A percentile compares a stretch with the other conserved stretches of the same genome.
phyloP scores from a whole-genome alignment of 1,284 basidiomycete genomes.

The Apiotrichum sp. region DNA sequence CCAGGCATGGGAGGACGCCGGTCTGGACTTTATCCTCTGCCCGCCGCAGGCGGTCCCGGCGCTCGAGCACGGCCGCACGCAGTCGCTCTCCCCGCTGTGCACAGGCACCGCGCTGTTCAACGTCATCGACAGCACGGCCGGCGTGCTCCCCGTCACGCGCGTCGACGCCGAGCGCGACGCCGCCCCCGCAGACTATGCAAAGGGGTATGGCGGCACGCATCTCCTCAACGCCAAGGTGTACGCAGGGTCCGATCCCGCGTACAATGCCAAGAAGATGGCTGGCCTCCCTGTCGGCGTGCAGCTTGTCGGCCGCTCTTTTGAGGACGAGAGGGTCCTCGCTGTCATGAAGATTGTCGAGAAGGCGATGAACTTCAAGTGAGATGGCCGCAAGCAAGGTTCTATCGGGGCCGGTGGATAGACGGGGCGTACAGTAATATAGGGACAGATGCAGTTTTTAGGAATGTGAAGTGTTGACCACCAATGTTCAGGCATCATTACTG shows the following conservation, averaged over 20 bases:
- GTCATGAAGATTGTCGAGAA: conserved; percentile 70
- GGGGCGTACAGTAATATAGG: too few relatives aligned
- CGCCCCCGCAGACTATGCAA: conserved; percentile 55
- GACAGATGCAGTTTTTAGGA: too few relatives aligned
- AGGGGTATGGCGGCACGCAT: conserved; percentile 48
- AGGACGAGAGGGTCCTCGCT: conserved; percentile 77
- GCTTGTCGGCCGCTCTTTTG: conserved; percentile 67
- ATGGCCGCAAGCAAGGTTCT: too few relatives aligned
- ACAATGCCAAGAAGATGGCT: conserved; percentile 64
- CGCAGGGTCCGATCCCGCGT: conserved; percentile 50
- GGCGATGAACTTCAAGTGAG: conserved; percentile 2
- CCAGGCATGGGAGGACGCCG: conserved; percentile 64
- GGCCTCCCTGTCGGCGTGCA: conserved; percentile 81
- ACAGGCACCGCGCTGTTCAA: conserved; percentile 54
- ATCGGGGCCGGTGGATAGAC: too few relatives aligned
- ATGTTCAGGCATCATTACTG: too few relatives aligned
- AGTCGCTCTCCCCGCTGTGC: conserved; percentile 55
- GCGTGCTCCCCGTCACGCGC: conserved; percentile 69
- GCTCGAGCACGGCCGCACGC: conserved; percentile 60
- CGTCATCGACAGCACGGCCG: conserved; percentile 68
- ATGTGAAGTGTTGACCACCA: too few relatives aligned
- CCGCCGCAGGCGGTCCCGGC: conserved; percentile 68
- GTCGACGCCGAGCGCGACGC: conserved; percentile 62
- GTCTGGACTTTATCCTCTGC: conserved; percentile 68
- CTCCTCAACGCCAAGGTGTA: conserved; percentile 61